A percentile compares a stretch with the other conserved stretches of the same genome.
Conservation (phyloP, 1,284 basidiomycete genomes). For the Cutaneotrichosporon cavernicola region DNA sequence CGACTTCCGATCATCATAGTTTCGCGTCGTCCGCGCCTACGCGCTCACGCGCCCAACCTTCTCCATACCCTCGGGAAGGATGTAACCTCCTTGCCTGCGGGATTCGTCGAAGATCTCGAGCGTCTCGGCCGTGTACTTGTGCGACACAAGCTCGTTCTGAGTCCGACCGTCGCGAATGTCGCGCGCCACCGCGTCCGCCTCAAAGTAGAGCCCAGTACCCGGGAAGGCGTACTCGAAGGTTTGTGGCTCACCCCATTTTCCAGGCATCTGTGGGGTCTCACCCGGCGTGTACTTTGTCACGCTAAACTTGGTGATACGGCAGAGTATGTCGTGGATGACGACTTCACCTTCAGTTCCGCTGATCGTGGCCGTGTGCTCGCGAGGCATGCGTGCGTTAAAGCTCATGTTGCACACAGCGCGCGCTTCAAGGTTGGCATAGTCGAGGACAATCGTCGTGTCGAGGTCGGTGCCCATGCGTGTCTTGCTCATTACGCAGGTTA, state of each 20-base stretch:
- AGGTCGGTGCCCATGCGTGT: slow-evolving; percentile 49
- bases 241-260: slow-evolving; percentile 28
- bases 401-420: slow-evolving; percentile 18
- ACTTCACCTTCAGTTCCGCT: slow-evolving; percentile 20
- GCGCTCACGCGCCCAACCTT: slow-evolving; percentile 29
- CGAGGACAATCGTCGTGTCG: slow-evolving; percentile 42
- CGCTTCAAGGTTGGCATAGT: slow-evolving; percentile 44
- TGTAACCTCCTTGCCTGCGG: slow-evolving; percentile 45
- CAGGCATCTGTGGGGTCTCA: background rate
- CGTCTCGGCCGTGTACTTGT: slow-evolving; percentile 45
- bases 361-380: slow-evolving; percentile 13
- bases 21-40: slow-evolving; percentile 5
- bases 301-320: slow-evolving; percentile 16
- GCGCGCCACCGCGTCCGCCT: slow-evolving; percentile 53
- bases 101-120: slow-evolving; percentile 52
- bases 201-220: slow-evolving; percentile 47
- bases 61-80: slow-evolving; percentile 48
- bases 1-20: background rate
- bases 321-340: slow-evolving; percentile 14
- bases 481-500: slow-evolving; percentile 43
- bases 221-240: slow-evolving; percentile 36
- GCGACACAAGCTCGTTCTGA: slow-evolving; percentile 43
- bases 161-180: slow-evolving; percentile 44
- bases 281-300: slow-evolving; percentile 9
- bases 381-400: slow-evolving; percentile 13